Percentiles rank a stretch among this genome's conserved stretches.
Conservation (phyloP, 2,329 filamentous ascomycete species). For the Helotiales sp. region DNA sequence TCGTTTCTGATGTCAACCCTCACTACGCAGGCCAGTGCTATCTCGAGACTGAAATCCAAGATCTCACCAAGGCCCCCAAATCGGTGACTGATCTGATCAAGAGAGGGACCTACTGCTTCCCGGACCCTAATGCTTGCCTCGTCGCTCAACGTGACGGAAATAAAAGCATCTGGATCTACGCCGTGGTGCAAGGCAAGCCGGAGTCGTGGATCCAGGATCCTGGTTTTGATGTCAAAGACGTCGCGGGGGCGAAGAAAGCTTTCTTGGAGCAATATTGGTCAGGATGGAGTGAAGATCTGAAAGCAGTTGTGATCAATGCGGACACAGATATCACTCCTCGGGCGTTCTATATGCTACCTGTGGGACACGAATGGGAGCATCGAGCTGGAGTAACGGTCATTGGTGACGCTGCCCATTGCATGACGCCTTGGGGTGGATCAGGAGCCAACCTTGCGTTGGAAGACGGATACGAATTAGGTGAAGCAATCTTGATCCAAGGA, state of each 20-base stretch:
- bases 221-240: slow-evolving; percentile 25
- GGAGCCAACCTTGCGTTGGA: neutral
- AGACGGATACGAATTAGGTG: no score
- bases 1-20: slow-evolving; percentile 43
- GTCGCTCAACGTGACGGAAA: slow-evolving; percentile 39
- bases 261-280: neutral
- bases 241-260: neutral
- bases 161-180: slow-evolving; percentile 43
- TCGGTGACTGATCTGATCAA: slow-evolving; percentile 41
- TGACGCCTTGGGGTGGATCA: slow-evolving; percentile 43
- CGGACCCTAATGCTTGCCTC: neutral
- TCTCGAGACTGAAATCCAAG: slow-evolving; percentile 19
- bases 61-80: neutral
- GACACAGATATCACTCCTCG: neutral
- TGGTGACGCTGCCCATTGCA: slow-evolving; percentile 55
- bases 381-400: slow-evolving; percentile 50
- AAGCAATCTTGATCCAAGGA: no score
- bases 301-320: neutral
- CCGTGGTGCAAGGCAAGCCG: slow-evolving; percentile 24
- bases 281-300: neutral
- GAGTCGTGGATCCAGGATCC: slow-evolving; percentile 32
- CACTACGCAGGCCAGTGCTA: slow-evolving; percentile 45
- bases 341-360: slow-evolving; percentile 28
- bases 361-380: slow-evolving; percentile 25
- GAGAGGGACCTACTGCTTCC: slow-evolving; percentile 31